Evolutionary conservation across 495 filamentous ascomycete genomes (phyloP).

Genomic region (Filosporella fistucella): DNA sequence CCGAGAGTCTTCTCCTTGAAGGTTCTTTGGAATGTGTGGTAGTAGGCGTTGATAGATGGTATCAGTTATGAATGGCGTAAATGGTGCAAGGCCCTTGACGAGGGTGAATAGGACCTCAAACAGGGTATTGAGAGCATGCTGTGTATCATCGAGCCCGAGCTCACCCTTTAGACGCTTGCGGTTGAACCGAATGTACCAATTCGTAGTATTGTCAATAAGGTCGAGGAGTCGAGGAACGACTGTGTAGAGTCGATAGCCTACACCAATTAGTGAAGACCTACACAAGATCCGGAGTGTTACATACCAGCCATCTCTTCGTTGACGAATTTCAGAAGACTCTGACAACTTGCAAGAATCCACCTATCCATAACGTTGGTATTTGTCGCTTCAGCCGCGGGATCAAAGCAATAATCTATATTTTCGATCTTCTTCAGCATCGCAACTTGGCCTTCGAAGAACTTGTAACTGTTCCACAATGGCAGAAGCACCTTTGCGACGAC

Average conservation of each 20-base stretch:
- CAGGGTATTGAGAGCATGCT: conserved; percentile 90
- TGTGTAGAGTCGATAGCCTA: conserved; percentile 82
- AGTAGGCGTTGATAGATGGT: conserved; percentile 88
- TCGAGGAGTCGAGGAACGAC: conserved; percentile 85
- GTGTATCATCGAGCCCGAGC: conserved; percentile 79
- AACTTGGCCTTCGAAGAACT: conserved; percentile 98
- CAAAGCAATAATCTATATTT: conserved; percentile 72
- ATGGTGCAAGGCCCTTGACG: conserved; percentile 81
- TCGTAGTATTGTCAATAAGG: conserved; percentile 92
- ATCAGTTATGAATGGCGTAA: conserved; percentile 93
- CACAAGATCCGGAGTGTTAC: conserved; percentile 9
- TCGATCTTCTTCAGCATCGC: conserved; percentile 85
- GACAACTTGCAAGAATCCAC: conserved; percentile 93
- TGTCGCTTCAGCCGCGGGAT: conserved; percentile 64
- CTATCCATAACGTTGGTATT: conserved; percentile 95
- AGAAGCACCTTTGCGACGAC: conserved; percentile 91
- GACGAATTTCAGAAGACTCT: conserved; percentile 87
- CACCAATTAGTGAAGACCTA: not conserved
- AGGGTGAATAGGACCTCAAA: conserved; percentile 94
- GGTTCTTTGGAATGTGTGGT: conserved; percentile 64
- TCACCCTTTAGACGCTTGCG: conserved; percentile 93
- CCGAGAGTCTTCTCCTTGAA: conserved; percentile 64
- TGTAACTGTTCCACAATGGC: conserved; percentile 96
- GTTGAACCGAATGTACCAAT: conserved; percentile 99
- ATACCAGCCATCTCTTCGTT: conserved; percentile 88